A percentile compares a stretch with the other conserved stretches of the same genome.
Conservation (phyloP, 202 grass and related monocot genomes). For the Bolboschoenoplectus hybrid region DNA sequence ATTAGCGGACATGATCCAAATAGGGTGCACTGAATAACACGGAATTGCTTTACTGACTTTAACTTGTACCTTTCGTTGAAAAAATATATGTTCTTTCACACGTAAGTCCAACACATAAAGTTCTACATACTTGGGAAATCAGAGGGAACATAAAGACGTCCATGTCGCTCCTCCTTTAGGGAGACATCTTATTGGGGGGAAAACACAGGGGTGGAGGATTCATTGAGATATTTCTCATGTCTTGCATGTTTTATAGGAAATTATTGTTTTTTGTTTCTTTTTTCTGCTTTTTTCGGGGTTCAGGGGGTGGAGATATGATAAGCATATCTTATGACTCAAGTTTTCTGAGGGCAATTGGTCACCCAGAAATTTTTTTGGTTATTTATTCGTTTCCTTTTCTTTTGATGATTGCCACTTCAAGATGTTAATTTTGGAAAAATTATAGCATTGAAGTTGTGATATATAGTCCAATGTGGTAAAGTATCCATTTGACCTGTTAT, state of each 20-base stretch:
- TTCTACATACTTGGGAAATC: neutral
- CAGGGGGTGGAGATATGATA: neutral
- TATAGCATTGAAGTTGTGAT: neutral
- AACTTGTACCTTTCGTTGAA: neutral
- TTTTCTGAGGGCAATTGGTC: neutral
- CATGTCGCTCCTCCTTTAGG: neutral
- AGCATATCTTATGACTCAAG: neutral
- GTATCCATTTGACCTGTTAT: slow-evolving; percentile 12
- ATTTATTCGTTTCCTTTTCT: neutral
- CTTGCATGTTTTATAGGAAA: slow-evolving; percentile 9
- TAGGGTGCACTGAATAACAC: neutral
- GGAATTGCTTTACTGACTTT: neutral
- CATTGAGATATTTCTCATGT: neutral
- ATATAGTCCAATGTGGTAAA: neutral
- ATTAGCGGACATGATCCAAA: slow-evolving; percentile 26
- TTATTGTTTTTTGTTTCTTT: neutral
- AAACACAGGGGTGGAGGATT: neutral
- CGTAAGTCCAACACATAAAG: neutral
- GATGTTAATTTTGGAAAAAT: neutral
- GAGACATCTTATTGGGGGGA: neutral
- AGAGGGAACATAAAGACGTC: neutral
- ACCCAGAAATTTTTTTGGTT: neutral
- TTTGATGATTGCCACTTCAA: neutral
- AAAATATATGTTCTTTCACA: neutral
- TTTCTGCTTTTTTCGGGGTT: neutral